phyloP scores from a whole-genome alignment of 2,329 filamentous ascomycete genomes.

The Cadophora sp. region DNA sequence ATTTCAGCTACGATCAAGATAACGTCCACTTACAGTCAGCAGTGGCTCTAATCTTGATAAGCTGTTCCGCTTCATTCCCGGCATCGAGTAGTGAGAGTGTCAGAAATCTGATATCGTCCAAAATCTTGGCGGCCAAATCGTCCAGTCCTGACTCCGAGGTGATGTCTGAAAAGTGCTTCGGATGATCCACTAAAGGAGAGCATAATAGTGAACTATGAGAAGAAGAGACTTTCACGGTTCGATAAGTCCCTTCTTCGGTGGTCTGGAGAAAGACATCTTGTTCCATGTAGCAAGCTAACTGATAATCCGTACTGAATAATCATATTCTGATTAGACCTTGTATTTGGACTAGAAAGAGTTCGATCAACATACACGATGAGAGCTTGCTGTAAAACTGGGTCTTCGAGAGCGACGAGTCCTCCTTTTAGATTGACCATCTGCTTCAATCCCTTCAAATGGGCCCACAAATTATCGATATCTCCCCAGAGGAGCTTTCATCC shows the following conservation, averaged over 20 bases:
- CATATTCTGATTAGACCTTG: neutral
- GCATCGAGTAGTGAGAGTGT: neutral
- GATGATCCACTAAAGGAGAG: neutral
- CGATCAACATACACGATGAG: neutral
- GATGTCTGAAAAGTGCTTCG: neutral
- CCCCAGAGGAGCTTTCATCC: neutral
- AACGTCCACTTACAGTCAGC: neutral
- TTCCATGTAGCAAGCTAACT: neutral
- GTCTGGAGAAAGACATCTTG: neutral
- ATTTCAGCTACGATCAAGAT: neutral
- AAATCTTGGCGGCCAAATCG: neutral
- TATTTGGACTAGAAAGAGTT: neutral
- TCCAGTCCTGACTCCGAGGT: neutral
- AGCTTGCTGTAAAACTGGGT: neutral
- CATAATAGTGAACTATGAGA: neutral
- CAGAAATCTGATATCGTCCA: slow-evolving; percentile 10
- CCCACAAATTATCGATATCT: neutral
- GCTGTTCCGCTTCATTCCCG: neutral
- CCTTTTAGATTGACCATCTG: neutral
- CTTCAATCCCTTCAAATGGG: neutral
- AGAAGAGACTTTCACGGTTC: neutral
- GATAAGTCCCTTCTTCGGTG: neutral
- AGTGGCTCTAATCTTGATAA: neutral
- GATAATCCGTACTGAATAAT: neutral
- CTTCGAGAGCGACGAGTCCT: neutral